Conservation (phyloP, 768 basidiomycete genomes). For the Termitomyces sp. region DNA sequence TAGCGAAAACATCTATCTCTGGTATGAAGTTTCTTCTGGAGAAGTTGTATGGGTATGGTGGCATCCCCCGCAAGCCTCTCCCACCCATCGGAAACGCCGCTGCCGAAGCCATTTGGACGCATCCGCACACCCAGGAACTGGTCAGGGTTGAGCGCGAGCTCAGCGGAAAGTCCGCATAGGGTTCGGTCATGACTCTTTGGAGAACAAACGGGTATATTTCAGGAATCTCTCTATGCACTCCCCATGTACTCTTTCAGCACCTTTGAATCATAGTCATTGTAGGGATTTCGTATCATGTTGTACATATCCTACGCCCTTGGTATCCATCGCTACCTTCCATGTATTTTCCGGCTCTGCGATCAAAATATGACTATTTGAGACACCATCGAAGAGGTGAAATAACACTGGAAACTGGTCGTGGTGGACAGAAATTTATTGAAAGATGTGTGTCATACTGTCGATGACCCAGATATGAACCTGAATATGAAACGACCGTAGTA, state of each 20-base stretch:
- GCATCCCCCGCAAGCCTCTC: slow-evolving; percentile 72
- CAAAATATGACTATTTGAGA: too few species aligned
- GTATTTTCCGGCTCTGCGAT: too few species aligned
- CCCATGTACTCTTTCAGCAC: neutral
- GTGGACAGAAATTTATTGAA: slow-evolving; percentile 95
- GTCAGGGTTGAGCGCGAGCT: slow-evolving; percentile 58
- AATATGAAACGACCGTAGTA: too few species aligned
- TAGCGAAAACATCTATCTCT: slow-evolving; percentile 68
- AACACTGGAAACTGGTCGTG: slow-evolving; percentile 50
- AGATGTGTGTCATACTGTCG: too few species aligned
- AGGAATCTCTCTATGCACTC: neutral
- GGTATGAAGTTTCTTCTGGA: slow-evolving; percentile 82
- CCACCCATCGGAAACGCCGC: slow-evolving; percentile 52
- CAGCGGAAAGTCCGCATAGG: slow-evolving; percentile 31
- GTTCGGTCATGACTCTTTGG: slow-evolving; percentile 10
- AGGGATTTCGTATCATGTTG: neutral
- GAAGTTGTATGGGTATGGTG: slow-evolving; percentile 77
- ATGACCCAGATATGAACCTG: too few species aligned
- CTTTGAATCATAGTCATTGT: slow-evolving; percentile 3
- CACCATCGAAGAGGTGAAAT: neutral
- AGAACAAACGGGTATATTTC: slow-evolving; percentile 1
- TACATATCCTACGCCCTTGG: neutral
- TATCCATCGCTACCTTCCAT: too few species aligned
- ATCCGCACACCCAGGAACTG: slow-evolving; percentile 66
- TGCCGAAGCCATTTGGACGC: slow-evolving; percentile 63